These are phyloP conservation scores for Rugonectria rugulosa DNA, from an alignment of 2,329 filamentous ascomycete species.

Conservation along the genomic window DNA sequence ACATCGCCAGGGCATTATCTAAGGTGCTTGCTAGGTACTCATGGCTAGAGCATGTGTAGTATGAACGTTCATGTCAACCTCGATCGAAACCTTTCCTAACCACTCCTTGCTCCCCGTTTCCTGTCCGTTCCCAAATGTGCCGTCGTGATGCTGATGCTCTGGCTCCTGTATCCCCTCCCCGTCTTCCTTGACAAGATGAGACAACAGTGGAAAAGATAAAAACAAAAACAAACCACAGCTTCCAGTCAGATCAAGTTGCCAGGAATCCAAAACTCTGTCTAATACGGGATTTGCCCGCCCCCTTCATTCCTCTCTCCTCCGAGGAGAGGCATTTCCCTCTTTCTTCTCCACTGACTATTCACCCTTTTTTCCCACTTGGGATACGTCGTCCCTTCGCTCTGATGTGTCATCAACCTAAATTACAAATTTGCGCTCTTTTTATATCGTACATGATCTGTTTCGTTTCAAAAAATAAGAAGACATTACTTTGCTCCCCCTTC, in stretches of 20 bases:
- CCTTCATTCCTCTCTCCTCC: too few species aligned
- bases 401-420: slow-evolving; percentile 31
- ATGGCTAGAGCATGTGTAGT: slow-evolving; percentile 22
- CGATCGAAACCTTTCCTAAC: slow-evolving; percentile 4
- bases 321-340: slow-evolving; percentile 17
- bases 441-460: slow-evolving; percentile 37
- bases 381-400: slow-evolving; percentile 6
- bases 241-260: slow-evolving; percentile 24
- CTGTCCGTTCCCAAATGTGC: slow-evolving; percentile 21
- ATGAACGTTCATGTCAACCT: slow-evolving; percentile 17
- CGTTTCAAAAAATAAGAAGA: background rate
- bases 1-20: slow-evolving; percentile 24
- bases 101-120: slow-evolving; percentile 12
- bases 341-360: slow-evolving; percentile 1
- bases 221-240: slow-evolving; percentile 30
- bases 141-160: slow-evolving; percentile 21
- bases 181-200: slow-evolving; percentile 14
- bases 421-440: slow-evolving; percentile 33
- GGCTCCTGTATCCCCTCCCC: slow-evolving; percentile 17
- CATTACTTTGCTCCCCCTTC: background rate
- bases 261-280: slow-evolving; percentile 34
- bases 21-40: slow-evolving; percentile 17
- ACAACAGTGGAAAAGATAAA: too few species aligned
- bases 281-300: slow-evolving; percentile 20
- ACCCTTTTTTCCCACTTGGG: slow-evolving; percentile 1